A percentile compares a stretch with the other conserved stretches of the same genome.
phyloP scores from a whole-genome alignment of 192 early-diverging fungal genomes.

The Gigaspora rosea region DNA sequence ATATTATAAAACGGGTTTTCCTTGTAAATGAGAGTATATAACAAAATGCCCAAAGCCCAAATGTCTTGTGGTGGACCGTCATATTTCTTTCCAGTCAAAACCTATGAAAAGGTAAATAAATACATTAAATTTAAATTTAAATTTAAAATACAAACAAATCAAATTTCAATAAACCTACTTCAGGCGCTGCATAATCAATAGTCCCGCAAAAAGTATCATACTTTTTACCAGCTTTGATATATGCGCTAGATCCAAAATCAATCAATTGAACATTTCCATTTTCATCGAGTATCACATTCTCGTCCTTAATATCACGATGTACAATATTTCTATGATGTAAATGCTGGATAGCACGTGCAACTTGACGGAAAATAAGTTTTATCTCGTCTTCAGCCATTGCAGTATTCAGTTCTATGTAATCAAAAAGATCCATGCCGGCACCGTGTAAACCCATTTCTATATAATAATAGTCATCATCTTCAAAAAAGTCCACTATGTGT shows the following conservation, averaged over 20 bases:
- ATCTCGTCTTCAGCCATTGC: constrained; percentile 58
- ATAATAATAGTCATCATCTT: constrained; percentile 74
- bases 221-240: constrained; percentile 50
- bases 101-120: constrained; percentile 9
- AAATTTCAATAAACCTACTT: constrained; percentile 37
- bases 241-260: constrained; percentile 80
- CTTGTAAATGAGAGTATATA: constrained; percentile 72
- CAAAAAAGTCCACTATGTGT: constrained; percentile 69
- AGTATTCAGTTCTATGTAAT: constrained; percentile 66
- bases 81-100: constrained; percentile 64
- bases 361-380: constrained; percentile 57
- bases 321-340: constrained; percentile 67
- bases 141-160: neutral
- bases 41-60: constrained; percentile 77
- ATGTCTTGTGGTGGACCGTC: constrained; percentile 79
- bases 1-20: constrained; percentile 76
- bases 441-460: constrained; percentile 66
- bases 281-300: constrained; percentile 78
- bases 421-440: constrained; percentile 65
- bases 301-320: constrained; percentile 89
- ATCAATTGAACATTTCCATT: constrained; percentile 66
- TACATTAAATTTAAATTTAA: neutral
- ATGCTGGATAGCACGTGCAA: constrained; percentile 59
- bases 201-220: constrained; percentile 79
- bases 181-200: constrained; percentile 75